Percentiles rank a stretch among this genome's conserved stretches.
Conservation (phyloP, 208 protist genomes). For the Phytomonas sp. region DNA sequence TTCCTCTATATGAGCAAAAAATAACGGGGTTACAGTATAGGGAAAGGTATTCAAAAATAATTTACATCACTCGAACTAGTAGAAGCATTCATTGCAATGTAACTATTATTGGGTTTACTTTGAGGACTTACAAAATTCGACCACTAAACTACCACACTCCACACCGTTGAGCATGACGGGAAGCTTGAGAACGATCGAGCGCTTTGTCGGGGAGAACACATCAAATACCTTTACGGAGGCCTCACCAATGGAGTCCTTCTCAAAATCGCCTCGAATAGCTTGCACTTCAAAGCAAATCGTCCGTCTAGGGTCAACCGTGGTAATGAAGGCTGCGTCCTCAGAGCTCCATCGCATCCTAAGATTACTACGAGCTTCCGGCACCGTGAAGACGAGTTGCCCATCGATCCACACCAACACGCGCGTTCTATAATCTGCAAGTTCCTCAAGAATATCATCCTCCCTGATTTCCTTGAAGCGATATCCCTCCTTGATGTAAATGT, state of each 20-base stretch:
- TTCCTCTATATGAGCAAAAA: background rate
- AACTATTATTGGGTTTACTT: background rate
- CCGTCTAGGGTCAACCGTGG: conserved; percentile 13
- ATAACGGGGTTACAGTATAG: background rate
- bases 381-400: conserved; percentile 25
- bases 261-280: conserved; percentile 19
- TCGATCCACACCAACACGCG: conserved; percentile 50
- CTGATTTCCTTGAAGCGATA: conserved; percentile 23
- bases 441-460: conserved; percentile 25
- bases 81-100: background rate
- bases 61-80: background rate
- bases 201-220: background rate
- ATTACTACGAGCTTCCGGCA: conserved; percentile 21
- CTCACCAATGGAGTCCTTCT: conserved; percentile 3
- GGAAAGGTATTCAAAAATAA: background rate
- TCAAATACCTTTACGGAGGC: conserved; percentile 1
- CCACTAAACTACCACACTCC: conserved; percentile 2
- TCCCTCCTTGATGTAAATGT: conserved; percentile 33
- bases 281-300: conserved; percentile 48
- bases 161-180: conserved; percentile 5
- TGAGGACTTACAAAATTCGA: conserved; percentile 2
- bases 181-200: background rate
- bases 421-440: conserved; percentile 25
- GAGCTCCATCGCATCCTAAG: conserved; percentile 32
- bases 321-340: conserved; percentile 22